Percentiles rank a stretch among this genome's conserved stretches.
Evolutionary conservation across 2,329 filamentous ascomycete species (phyloP).

Genomic region (Ampelomyces quisqualis): DNA sequence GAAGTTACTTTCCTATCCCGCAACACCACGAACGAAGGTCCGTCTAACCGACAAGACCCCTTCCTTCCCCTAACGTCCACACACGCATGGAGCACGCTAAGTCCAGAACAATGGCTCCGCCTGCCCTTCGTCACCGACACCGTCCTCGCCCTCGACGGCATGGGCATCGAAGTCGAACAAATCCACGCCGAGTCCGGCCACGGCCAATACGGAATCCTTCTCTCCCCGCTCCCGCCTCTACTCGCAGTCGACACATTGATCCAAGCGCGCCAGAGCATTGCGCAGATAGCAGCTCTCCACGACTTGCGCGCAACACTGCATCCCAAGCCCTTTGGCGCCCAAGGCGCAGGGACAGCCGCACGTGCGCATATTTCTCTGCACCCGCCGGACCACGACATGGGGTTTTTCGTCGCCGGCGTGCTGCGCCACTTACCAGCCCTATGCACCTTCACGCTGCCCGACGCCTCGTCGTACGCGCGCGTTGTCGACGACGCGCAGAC

Average conservation of each 20-base stretch:
- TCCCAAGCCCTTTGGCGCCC: slow-evolving; percentile 62
- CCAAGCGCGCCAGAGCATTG: slow-evolving; percentile 69
- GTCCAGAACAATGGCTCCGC: slow-evolving; percentile 62
- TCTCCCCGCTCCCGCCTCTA: slow-evolving; percentile 63
- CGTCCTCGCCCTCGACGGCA: slow-evolving; percentile 58
- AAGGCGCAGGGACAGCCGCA: slow-evolving; percentile 62
- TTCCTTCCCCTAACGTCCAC: slow-evolving; percentile 57
- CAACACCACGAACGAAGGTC: slow-evolving; percentile 20
- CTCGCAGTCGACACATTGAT: slow-evolving; percentile 71
- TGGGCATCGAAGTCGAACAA: slow-evolving; percentile 68
- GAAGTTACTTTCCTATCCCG: slow-evolving; percentile 71
- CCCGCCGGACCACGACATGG: slow-evolving; percentile 55
- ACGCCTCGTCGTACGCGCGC: slow-evolving; percentile 67
- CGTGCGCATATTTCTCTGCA: slow-evolving; percentile 71
- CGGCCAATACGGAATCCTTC: slow-evolving; percentile 76
- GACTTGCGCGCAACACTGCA: slow-evolving; percentile 70
- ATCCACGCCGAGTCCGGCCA: slow-evolving; percentile 72
- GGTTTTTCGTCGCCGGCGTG: slow-evolving; percentile 70
- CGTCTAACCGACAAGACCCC: slow-evolving; percentile 18
- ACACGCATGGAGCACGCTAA: slow-evolving; percentile 71
- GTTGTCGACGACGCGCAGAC: slow-evolving; percentile 56
- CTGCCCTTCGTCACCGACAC: slow-evolving; percentile 66
- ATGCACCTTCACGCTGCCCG: slow-evolving; percentile 68
- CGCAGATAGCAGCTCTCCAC: slow-evolving; percentile 61
- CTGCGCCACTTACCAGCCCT: slow-evolving; percentile 66